phyloP scores from a whole-genome alignment of 164 flowering plant genomes.

The Santalum album region DNA sequence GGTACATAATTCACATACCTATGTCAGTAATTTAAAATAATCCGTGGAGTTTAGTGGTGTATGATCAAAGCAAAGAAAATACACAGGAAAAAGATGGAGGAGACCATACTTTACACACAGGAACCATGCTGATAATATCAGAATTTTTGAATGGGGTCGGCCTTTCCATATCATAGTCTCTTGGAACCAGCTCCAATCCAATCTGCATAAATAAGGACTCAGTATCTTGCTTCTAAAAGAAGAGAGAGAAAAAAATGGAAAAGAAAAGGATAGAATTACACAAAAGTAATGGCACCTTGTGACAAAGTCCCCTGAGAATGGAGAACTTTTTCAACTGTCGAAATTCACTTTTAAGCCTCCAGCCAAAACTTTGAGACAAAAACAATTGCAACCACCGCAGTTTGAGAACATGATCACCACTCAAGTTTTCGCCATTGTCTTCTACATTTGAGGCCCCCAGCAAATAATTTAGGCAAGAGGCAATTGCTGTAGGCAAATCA shows the following conservation, averaged over 20 bases:
- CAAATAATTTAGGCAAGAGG: slow-evolving; percentile 63
- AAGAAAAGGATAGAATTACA: neutral
- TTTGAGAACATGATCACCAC: slow-evolving; percentile 37
- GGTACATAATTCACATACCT: slow-evolving; percentile 11
- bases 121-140: slow-evolving; percentile 77
- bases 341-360: slow-evolving; percentile 61
- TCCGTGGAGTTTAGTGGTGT: neutral
- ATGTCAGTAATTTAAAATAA: neutral
- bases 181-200: slow-evolving; percentile 75
- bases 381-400: slow-evolving; percentile 51
- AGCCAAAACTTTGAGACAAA: slow-evolving; percentile 54
- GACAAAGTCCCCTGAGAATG: slow-evolving; percentile 83
- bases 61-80: neutral
- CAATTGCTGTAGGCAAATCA: slow-evolving; percentile 53
- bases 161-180: slow-evolving; percentile 71
- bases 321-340: slow-evolving; percentile 64
- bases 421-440: slow-evolving; percentile 15
- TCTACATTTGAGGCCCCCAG: slow-evolving; percentile 39
- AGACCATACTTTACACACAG: slow-evolving; percentile 61
- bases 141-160: slow-evolving; percentile 45
- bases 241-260: neutral
- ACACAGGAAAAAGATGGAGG: slow-evolving; percentile 3
- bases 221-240: neutral
- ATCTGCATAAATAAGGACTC: slow-evolving; percentile 32
- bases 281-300: slow-evolving; percentile 44